Base-by-base conservation (phyloP, 148 eudicot species). In the Camellia lanceoleosa region DNA sequence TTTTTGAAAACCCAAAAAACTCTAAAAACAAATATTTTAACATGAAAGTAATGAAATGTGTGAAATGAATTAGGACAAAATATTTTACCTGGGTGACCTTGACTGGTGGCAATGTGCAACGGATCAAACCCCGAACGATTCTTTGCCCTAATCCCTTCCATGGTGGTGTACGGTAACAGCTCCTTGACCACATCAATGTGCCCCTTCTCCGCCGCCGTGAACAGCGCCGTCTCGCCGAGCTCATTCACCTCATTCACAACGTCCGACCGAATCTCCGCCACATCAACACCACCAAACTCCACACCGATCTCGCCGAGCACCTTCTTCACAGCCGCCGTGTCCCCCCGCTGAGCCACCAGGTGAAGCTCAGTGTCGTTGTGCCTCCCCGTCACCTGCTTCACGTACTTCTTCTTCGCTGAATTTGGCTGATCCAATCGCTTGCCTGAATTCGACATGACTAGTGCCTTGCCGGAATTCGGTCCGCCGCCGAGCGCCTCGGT, bases 341-440 rank as follows among this genome's bases (percentile, higher is more conserved):
- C 91, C 38, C 95, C 95, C 47, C 89, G 85, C 60, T 84, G 85
- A 7, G 97, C 95, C 5, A 89, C 91, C 79, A 91, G 73, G 73
- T 91, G 95, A 59, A 93, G 87, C 85, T 93, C 95, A 6, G 95
- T 93, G 67, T 93, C 97, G 46, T 93, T 93, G 77, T 87, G 89
- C 52, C 89, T 86, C 15, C 97, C 97, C 0, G 93, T 93, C 76
- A 93, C 97, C 83, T 93, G 95, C 85, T 90, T 91, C 84, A 93
- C 90, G 72, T 90, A 93, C 93, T 86, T 91, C 82, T 87, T 93
- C 80, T 79, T 87, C 60, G 83, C 86, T 0, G 77, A 74, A 74
- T 74, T 74, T 1, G 80, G 71, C 62, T 81, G 92, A 23, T 87
- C 91, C 77, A 88, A 80, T 23, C 85, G 80, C 51, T 54, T 54